Percentiles rank a stretch among this genome's conserved stretches.
These are phyloP conservation scores for Odonthalia washingtoniensis DNA, from an alignment of 31 red algal genomes.

Conservation along the genomic window DNA sequence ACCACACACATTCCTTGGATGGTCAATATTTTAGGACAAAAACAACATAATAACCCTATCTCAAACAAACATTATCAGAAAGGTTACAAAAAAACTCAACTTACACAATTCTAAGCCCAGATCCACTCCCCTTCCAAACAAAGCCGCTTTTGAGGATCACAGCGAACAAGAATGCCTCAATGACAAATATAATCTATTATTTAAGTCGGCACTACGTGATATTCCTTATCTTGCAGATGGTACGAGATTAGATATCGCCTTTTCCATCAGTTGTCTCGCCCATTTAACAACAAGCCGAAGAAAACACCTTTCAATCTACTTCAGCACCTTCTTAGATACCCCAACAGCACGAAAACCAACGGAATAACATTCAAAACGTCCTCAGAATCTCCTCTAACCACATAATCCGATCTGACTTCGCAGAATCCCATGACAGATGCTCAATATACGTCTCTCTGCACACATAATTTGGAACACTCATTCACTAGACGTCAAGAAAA, in stretches of 20 bases:
- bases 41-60: neutral
- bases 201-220: too few relatives aligned
- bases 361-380: neutral
- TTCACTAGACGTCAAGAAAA: too few relatives aligned
- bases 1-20: neutral
- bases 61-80: constrained; percentile 6
- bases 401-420: too few relatives aligned
- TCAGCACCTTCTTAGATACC: neutral
- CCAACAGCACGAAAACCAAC: neutral
- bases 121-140: neutral
- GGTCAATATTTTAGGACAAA: neutral
- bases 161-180: too few relatives aligned
- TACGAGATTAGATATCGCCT: constrained; percentile 25
- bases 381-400: too few relatives aligned
- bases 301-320: neutral
- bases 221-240: constrained; percentile 16
- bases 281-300: neutral
- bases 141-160: too few relatives aligned
- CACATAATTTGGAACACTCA: too few relatives aligned
- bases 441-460: too few relatives aligned
- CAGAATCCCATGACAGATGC: too few relatives aligned
- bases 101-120: neutral
- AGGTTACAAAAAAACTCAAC: neutral
- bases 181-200: too few relatives aligned
- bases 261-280: neutral